Evolutionary conservation across 192 early-diverging fungal genomes (phyloP).

Genomic region (Coemansia sp.): DNA sequence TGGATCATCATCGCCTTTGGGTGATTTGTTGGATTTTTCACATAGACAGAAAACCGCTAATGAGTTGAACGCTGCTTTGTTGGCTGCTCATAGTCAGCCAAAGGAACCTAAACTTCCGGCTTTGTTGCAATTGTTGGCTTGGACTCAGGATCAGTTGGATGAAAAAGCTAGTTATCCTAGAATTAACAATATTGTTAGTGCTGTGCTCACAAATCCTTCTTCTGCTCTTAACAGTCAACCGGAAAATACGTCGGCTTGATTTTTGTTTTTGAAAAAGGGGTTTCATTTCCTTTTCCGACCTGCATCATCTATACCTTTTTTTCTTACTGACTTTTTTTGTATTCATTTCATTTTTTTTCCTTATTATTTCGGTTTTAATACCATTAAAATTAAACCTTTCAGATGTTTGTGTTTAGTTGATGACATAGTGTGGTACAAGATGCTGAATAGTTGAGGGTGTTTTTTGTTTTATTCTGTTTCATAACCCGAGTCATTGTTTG

Average conservation of each 20-base stretch:
- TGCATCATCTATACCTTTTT: slow-evolving; percentile 5
- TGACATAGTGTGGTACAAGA: too few relatives aligned
- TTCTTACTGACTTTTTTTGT: background rate
- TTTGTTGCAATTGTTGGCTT: slow-evolving; percentile 88
- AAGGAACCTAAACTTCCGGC: slow-evolving; percentile 92
- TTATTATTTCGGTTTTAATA: too few relatives aligned
- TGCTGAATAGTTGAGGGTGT: too few relatives aligned
- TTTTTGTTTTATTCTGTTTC: too few relatives aligned
- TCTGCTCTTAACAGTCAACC: background rate
- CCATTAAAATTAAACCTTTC: too few relatives aligned
- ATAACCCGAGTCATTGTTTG: too few relatives aligned
- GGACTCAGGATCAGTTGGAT: slow-evolving; percentile 90
- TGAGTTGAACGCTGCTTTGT: slow-evolving; percentile 92
- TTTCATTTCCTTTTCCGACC: slow-evolving; percentile 6
- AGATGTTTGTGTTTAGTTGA: too few relatives aligned
- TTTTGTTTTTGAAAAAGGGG: background rate
- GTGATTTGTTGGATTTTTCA: slow-evolving; percentile 80
- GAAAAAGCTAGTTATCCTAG: slow-evolving; percentile 82
- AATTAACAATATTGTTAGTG: slow-evolving; percentile 81
- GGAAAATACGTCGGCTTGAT: background rate
- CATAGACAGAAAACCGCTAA: slow-evolving; percentile 91
- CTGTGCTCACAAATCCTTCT: slow-evolving; percentile 59
- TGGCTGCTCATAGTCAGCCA: slow-evolving; percentile 88
- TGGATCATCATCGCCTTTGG: slow-evolving; percentile 61
- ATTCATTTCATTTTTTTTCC: too few relatives aligned